Percentiles rank a stretch among this genome's conserved stretches.
Evolutionary conservation across 192 early-diverging fungal genomes (phyloP).

Genomic region (Obelidium mucronatum): DNA sequence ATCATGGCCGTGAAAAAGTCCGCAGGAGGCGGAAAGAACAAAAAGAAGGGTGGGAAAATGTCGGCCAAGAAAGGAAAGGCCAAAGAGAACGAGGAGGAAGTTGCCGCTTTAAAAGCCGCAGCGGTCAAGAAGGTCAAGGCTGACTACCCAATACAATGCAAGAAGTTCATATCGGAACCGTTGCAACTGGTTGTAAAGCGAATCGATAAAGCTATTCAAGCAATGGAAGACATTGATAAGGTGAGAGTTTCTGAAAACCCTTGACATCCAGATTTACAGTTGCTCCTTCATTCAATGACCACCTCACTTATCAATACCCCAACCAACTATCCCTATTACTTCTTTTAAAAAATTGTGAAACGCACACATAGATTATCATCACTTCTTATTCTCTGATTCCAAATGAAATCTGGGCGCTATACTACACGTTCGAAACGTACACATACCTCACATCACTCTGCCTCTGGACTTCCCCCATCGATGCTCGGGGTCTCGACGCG

Average conservation of each 20-base stretch:
- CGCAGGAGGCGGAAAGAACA: slow-evolving; percentile 4
- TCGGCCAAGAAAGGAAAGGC: slow-evolving; percentile 34
- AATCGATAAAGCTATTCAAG: slow-evolving; percentile 40
- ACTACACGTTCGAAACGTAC: slow-evolving; percentile 45
- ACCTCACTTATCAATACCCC: too few relatives aligned
- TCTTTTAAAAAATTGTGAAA: background rate
- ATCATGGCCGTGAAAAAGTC: background rate
- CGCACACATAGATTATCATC: slow-evolving; percentile 40
- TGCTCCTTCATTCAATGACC: too few relatives aligned
- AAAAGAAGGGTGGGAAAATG: slow-evolving; percentile 12
- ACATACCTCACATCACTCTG: slow-evolving; percentile 37
- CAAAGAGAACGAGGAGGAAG: slow-evolving; percentile 30
- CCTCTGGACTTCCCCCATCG: slow-evolving; percentile 41
- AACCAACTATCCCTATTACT: too few relatives aligned
- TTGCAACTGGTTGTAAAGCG: slow-evolving; percentile 38
- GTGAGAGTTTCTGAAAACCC: too few relatives aligned
- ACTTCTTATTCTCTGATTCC: slow-evolving; percentile 30
- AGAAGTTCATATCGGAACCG: slow-evolving; percentile 52
- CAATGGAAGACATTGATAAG: slow-evolving; percentile 50
- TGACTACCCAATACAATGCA: slow-evolving; percentile 40
- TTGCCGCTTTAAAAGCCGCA: background rate
- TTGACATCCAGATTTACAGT: too few relatives aligned
- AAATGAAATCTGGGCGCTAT: slow-evolving; percentile 46
- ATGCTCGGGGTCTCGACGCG: slow-evolving; percentile 42
- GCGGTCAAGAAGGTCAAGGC: slow-evolving; percentile 28